Conservation (phyloP, 495 filamentous ascomycete species). For the Astrocystis sublimbata region DNA sequence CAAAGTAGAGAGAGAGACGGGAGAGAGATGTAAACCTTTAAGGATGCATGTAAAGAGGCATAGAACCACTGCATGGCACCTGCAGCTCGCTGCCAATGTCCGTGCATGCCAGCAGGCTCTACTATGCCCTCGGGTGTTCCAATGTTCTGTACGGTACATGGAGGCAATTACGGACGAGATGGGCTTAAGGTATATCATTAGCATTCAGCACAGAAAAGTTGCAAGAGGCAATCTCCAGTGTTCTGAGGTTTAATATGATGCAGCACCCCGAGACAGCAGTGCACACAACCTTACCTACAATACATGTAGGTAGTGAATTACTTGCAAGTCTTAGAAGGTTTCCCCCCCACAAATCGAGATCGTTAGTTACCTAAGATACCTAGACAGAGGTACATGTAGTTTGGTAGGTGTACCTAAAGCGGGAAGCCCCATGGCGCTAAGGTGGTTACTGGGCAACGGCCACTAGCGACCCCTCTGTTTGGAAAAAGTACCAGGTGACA, state of each 20-base stretch:
- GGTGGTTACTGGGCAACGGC: constrained; percentile 22
- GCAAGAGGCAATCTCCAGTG: no score
- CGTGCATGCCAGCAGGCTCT: constrained; percentile 10
- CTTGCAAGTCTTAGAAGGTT: no score
- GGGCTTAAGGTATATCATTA: no score
- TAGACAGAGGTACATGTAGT: not conserved
- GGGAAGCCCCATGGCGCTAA: not conserved
- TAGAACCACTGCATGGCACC: constrained; percentile 16
- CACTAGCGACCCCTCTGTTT: constrained; percentile 23
- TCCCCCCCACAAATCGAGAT: no score
- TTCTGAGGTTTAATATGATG: no score
- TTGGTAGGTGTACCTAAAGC: not conserved
- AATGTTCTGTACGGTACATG: no score
- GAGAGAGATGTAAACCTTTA: constrained; percentile 19
- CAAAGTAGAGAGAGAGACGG: constrained; percentile 9
- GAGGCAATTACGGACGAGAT: no score
- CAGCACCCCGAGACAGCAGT: no score
- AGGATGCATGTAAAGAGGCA: constrained; percentile 18
- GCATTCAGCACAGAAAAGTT: no score
- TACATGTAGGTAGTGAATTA: no score
- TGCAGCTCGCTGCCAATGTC: constrained; percentile 20
- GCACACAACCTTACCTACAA: no score
- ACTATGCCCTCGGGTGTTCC: not conserved
- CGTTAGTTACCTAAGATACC: no score
- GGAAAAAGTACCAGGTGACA: constrained; percentile 16